These are phyloP conservation scores for Ceratobasidium sp. DNA, from an alignment of 1,284 basidiomycete species.

Conservation along the genomic window DNA sequence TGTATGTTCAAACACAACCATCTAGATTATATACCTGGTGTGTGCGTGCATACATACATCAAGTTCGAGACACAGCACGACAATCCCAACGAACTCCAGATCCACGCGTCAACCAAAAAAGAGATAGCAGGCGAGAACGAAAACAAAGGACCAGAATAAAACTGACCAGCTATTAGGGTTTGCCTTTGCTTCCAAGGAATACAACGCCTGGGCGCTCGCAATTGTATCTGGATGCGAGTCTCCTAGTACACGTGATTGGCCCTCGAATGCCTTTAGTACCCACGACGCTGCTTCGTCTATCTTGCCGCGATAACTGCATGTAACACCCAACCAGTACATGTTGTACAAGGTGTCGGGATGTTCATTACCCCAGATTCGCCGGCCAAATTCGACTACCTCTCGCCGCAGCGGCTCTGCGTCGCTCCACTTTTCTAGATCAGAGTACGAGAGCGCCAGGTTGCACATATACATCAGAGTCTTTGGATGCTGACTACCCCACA, in stretches of 20 bases:
- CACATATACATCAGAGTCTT: too few species aligned
- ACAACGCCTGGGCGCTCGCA: background rate
- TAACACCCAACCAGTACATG: background rate
- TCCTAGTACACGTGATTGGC: background rate
- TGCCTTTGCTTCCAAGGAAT: background rate
- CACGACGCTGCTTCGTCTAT: background rate
- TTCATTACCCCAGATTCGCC: background rate
- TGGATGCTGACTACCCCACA: too few species aligned
- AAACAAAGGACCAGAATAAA: background rate
- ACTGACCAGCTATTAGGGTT: background rate
- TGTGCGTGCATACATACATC: too few species aligned
- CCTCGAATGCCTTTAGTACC: background rate
- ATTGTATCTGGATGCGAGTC: background rate
- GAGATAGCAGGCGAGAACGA: background rate
- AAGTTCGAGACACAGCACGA: background rate
- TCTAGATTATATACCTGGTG: too few species aligned
- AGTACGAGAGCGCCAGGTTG: background rate
- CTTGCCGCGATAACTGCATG: background rate
- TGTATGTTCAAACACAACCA: too few species aligned
- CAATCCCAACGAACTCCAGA: background rate
- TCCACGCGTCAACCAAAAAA: background rate
- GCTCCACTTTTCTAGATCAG: background rate
- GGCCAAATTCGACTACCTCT: background rate
- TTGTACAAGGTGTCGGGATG: background rate
- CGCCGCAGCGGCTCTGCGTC: conserved; percentile 4